These are phyloP conservation scores for Aspergillus viridinutans DNA, from an alignment of 2,329 filamentous ascomycete genomes.

Conservation along the genomic window DNA sequence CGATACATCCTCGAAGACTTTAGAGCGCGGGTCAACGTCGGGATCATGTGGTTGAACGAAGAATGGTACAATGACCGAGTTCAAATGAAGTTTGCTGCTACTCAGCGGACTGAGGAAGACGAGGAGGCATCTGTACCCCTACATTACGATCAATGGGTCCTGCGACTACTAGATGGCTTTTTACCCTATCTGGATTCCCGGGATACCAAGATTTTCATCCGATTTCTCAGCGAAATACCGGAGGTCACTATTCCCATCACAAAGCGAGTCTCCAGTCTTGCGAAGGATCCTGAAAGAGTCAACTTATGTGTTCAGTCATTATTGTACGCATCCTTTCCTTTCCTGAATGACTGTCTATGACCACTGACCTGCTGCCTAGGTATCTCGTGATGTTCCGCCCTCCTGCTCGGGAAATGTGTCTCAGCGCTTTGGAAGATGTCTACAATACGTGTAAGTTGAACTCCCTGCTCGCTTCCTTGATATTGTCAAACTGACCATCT, in stretches of 20 bases:
- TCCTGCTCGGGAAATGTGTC: constrained; percentile 53
- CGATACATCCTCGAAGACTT: constrained; percentile 90
- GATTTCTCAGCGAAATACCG: constrained; percentile 88
- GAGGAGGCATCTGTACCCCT: constrained; percentile 44
- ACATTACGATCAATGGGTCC: constrained; percentile 74
- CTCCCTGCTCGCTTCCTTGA: not conserved
- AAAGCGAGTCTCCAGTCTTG: constrained; percentile 62
- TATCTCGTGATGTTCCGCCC: constrained; percentile 58
- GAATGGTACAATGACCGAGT: constrained; percentile 94
- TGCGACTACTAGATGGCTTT: constrained; percentile 83
- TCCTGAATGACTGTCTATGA: not conserved
- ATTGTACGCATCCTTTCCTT: constrained; percentile 41
- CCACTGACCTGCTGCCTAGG: constrained; percentile 24
- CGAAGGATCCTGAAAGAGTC: constrained; percentile 61
- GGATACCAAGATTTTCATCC: constrained; percentile 76
- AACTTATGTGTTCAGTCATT: constrained; percentile 55
- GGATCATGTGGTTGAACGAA: constrained; percentile 90
- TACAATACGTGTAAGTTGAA: constrained; percentile 49
- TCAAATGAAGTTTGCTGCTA: constrained; percentile 42
- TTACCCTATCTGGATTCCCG: constrained; percentile 85
- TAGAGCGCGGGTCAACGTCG: constrained; percentile 79
- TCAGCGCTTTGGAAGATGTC: constrained; percentile 57
- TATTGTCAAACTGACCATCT: not conserved
- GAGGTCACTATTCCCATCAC: constrained; percentile 70
- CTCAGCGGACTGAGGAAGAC: constrained; percentile 40